Percentiles rank a stretch among this genome's conserved stretches.
Evolutionary conservation across 106 monocot genomes (phyloP).

Genomic region (Ottelia alismoides): DNA sequence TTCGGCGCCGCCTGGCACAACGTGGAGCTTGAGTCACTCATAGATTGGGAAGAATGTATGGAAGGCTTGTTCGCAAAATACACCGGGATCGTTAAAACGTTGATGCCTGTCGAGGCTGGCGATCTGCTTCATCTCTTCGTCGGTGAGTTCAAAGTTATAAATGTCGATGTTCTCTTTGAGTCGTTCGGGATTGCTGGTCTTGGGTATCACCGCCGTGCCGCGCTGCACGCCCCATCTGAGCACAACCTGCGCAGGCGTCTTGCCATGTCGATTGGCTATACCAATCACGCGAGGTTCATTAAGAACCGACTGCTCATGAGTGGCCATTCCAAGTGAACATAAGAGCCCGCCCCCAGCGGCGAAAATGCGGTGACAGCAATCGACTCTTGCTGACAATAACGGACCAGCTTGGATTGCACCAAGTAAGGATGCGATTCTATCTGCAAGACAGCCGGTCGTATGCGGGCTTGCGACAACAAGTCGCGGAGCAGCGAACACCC

Average conservation of each 20-base stretch:
- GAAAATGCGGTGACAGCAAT: constrained; percentile 88
- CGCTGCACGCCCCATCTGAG: constrained; percentile 88
- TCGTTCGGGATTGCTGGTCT: constrained; percentile 63
- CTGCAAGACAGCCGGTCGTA: constrained; percentile 88
- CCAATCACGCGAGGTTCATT: too few relatives aligned
- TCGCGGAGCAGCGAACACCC: constrained; percentile 91
- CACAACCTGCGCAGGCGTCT: constrained; percentile 59
- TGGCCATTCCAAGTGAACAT: constrained; percentile 79
- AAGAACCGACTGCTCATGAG: too few relatives aligned
- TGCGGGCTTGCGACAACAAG: constrained; percentile 77
- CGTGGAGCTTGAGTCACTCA: too few relatives aligned
- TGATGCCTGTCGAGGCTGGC: constrained; percentile 56
- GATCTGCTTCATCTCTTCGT: constrained; percentile 77
- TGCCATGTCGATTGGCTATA: constrained; percentile 75
- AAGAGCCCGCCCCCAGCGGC: constrained; percentile 71
- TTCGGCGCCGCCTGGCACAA: too few relatives aligned
- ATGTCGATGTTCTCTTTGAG: constrained; percentile 64
- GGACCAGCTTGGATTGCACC: constrained; percentile 84
- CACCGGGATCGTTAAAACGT: constrained; percentile 78
- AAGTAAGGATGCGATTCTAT: constrained; percentile 95
- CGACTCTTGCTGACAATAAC: constrained; percentile 87
- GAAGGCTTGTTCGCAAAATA: constrained; percentile 90
- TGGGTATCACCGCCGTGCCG: constrained; percentile 77
- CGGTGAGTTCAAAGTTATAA: constrained; percentile 71
- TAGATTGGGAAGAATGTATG: too few relatives aligned